These are phyloP conservation scores for Margaritispora aquatica DNA, from an alignment of 495 filamentous ascomycete genomes.

Conservation along the genomic window DNA sequence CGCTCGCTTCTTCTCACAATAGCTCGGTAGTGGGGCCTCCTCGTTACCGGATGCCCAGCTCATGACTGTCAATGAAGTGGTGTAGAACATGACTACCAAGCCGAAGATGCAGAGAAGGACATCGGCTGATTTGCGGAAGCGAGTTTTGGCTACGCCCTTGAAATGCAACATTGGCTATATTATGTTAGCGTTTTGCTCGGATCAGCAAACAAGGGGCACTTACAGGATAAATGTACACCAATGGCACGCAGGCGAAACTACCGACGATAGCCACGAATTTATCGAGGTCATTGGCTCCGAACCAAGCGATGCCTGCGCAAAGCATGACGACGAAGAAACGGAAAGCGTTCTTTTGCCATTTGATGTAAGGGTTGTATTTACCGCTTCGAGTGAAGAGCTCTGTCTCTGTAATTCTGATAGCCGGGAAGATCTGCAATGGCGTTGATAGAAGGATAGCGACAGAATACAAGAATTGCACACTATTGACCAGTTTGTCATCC, in stretches of 20 bases:
- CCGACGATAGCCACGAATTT: constrained; percentile 95
- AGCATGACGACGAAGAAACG: constrained; percentile 84
- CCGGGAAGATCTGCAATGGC: constrained; percentile 92
- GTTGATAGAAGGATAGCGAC: constrained; percentile 90
- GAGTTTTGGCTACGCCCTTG: constrained; percentile 63
- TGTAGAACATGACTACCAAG: constrained; percentile 80
- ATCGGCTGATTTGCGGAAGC: constrained; percentile 59
- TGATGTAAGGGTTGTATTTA: constrained; percentile 93
- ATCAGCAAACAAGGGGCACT: constrained; percentile 6
- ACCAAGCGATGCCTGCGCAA: constrained; percentile 84
- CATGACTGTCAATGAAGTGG: constrained; percentile 73
- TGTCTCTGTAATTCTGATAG: constrained; percentile 74
- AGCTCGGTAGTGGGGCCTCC: constrained; percentile 35
- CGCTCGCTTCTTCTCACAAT: constrained; percentile 37
- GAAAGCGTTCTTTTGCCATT: constrained; percentile 98
- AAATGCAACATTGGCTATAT: constrained; percentile 80
- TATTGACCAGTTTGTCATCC: constrained; percentile 92
- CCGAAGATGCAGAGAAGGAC: constrained; percentile 74
- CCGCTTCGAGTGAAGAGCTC: constrained; percentile 67
- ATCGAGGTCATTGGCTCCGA: constrained; percentile 86
- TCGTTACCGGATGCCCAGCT: constrained; percentile 60
- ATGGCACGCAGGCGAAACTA: constrained; percentile 93
- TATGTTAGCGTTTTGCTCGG: not conserved
- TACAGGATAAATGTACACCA: constrained; percentile 98
- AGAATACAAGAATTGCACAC: constrained; percentile 91